These are phyloP conservation scores for Sechiopsis laciniata DNA, from an alignment of 306 rosid genomes.

Conservation along the genomic window DNA sequence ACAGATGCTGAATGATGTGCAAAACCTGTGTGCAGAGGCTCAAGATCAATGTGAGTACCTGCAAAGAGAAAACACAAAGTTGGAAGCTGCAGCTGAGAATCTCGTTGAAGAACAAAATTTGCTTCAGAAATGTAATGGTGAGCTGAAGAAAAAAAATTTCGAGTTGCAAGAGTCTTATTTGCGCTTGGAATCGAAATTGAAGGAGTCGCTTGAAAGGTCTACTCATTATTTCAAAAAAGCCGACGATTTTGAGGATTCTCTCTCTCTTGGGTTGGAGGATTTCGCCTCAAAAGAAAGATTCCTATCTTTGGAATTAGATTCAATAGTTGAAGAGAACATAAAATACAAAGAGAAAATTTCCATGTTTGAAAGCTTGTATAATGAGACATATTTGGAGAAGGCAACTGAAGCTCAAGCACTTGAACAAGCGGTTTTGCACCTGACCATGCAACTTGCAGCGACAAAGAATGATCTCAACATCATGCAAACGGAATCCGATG, in stretches of 20 bases:
- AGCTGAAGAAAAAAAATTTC: conserved; percentile 31
- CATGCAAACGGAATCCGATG: conserved; percentile 28
- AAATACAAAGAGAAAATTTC: conserved; percentile 28
- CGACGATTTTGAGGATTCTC: conserved; percentile 28
- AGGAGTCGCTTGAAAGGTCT: conserved; percentile 27
- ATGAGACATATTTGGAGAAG: conserved; percentile 33
- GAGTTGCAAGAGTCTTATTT: conserved; percentile 32
- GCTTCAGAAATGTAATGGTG: conserved; percentile 32
- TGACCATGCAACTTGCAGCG: conserved; percentile 29
- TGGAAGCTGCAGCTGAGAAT: conserved; percentile 34
- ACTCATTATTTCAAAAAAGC: conserved; percentile 29
- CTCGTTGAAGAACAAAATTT: conserved; percentile 33
- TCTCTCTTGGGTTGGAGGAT: conserved; percentile 31
- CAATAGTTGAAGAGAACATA: conserved; percentile 34
- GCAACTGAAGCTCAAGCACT: conserved; percentile 31
- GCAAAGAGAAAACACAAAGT: conserved; percentile 33
- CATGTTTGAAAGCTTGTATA: conserved; percentile 27
- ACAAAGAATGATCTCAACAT: conserved; percentile 27
- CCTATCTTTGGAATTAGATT: conserved; percentile 32
- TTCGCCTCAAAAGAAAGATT: conserved; percentile 33
- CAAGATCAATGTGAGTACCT: conserved; percentile 34
- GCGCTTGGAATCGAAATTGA: conserved; percentile 33
- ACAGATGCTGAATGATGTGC: conserved; percentile 25
- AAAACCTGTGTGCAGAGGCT: conserved; percentile 31
- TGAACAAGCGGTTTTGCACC: conserved; percentile 26